A percentile compares a stretch with the other conserved stretches of the same genome.
Conservation (phyloP, 208 protist genomes). For the Kentomonas sorsogonicus region DNA sequence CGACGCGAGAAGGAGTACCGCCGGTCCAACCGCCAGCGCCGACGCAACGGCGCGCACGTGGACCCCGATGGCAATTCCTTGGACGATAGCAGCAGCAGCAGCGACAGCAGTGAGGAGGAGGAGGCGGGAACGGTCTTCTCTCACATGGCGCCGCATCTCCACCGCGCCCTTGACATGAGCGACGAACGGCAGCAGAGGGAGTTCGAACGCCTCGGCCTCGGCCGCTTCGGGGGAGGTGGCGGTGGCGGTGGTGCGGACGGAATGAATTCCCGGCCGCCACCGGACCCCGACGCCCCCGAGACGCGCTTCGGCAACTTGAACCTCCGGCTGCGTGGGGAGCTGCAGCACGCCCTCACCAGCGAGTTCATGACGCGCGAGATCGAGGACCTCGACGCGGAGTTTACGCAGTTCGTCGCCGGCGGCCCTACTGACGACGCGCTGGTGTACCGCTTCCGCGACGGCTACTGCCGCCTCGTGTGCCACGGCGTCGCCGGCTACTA, state of each 20-base stretch:
- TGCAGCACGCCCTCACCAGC: conserved; percentile 78
- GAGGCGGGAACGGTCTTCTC: conserved; percentile 32
- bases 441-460: conserved; percentile 73
- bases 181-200: conserved; percentile 49
- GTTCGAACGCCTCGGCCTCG: conserved; percentile 27
- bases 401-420: conserved; percentile 44
- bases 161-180: conserved; percentile 54
- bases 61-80: conserved; percentile 2
- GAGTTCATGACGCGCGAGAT: conserved; percentile 76
- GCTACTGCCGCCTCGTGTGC: conserved; percentile 81
- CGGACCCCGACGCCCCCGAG: conserved; percentile 58
- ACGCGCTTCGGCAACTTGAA: conserved; percentile 67
- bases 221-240: no score
- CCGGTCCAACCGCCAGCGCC: neutral
- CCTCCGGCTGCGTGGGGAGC: conserved; percentile 59
- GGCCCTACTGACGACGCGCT: conserved; percentile 42
- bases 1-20: conserved; percentile 31
- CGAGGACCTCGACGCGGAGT: conserved; percentile 70
- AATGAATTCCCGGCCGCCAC: conserved; percentile 17
- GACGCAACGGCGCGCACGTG: neutral
- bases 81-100: no score
- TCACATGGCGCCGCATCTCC: conserved; percentile 49
- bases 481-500: conserved; percentile 85
- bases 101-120: conserved; percentile 6
- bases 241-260: no score